Percentiles rank a stretch among this genome's conserved stretches.
Evolutionary conservation across 2,329 filamentous ascomycete genomes (phyloP).

Genomic region (Colletotrichum endophyticum): DNA sequence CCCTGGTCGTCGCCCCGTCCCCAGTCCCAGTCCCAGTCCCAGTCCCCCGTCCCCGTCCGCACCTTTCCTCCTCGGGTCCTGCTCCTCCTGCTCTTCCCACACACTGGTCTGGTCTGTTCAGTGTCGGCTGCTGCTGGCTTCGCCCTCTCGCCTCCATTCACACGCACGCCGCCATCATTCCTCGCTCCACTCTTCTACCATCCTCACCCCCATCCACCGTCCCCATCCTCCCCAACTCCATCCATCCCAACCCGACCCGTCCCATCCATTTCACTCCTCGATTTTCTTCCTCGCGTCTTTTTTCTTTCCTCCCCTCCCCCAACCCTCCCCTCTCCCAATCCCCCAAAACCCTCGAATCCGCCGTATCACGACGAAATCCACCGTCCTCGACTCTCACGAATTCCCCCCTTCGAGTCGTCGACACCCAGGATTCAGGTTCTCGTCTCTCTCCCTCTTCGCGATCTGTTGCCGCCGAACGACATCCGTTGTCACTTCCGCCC

Average conservation of each 20-base stretch:
- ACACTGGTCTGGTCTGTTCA: not conserved
- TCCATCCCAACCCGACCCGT: constrained; percentile 19
- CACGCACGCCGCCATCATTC: constrained; percentile 20
- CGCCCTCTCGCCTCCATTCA: constrained; percentile 17
- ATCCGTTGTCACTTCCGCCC: not conserved
- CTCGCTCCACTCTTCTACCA: constrained; percentile 15
- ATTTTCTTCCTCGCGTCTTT: constrained; percentile 9
- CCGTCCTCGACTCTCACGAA: constrained; percentile 13
- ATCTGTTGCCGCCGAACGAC: not conserved
- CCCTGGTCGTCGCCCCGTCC: not conserved
- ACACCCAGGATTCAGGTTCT: constrained; percentile 20
- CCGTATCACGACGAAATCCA: constrained; percentile 13
- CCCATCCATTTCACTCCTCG: constrained; percentile 15
- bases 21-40: not conserved
- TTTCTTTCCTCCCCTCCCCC: not conserved
- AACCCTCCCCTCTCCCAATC: not conserved
- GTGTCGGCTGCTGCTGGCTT: not conserved
- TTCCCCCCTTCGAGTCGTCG: constrained; percentile 8
- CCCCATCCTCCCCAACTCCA: constrained; percentile 3
- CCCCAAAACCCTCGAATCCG: constrained; percentile 17
- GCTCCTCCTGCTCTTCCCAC: not conserved
- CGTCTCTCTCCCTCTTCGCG: not conserved
- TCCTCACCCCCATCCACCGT: constrained; percentile 11
- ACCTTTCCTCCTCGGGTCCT: not conserved
- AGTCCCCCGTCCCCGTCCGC: not conserved